Evolutionary conservation across 2,329 filamentous ascomycete species (phyloP), one percentile per base, ranked within the genome.

Genomic region (Penicillium sclerotiorum): DNA sequence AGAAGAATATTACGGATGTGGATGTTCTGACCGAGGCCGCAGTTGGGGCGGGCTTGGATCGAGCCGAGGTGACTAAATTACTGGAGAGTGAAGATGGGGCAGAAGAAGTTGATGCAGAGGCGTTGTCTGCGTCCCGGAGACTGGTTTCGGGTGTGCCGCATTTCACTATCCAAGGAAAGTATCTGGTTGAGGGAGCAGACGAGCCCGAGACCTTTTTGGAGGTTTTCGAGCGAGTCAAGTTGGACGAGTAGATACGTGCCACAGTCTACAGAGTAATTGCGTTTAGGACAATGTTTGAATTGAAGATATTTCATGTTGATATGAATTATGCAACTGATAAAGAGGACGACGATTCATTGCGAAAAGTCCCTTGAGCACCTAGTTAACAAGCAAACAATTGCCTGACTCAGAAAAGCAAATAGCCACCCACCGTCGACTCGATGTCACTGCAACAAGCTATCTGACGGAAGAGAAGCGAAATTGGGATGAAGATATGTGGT

Each of bases 121-220:
- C 83, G 5, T 63, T 71, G 22, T 71, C 77, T 56, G 79, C 82
- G 32, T 77, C 67, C 63, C 70, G 65, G 69, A 76, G 79, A 61
- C 75, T 77, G 47, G 78, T 92, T 32, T 78, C 72, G 46, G 88
- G 88, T 1, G 89, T 94, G 53, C 89, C 89, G 6, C 83, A 88
- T 66, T 92, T 90, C 66, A 83, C 83, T 11, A 80, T 94, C 55
- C 86, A 92, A 62, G 85, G 77, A 1, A 76, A 75, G 58, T 86
- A 84, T 68, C 80, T 85, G 58, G 69, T 93, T 23, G 80, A 84
- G 22, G 89, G 89, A 1, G 89, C 88, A 1, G 85, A 91, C 71
- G 87, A 90, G 51, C 78, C 85, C 2, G 74, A 77, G 38, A 80
- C 79, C 1, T 92, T 92, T 63, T 68, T 89, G 53, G 76, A 83